Evolutionary conservation across 225 moss, liverwort and hornwort genomes (phyloP).

Genomic region (Physcomitrium patens): DNA sequence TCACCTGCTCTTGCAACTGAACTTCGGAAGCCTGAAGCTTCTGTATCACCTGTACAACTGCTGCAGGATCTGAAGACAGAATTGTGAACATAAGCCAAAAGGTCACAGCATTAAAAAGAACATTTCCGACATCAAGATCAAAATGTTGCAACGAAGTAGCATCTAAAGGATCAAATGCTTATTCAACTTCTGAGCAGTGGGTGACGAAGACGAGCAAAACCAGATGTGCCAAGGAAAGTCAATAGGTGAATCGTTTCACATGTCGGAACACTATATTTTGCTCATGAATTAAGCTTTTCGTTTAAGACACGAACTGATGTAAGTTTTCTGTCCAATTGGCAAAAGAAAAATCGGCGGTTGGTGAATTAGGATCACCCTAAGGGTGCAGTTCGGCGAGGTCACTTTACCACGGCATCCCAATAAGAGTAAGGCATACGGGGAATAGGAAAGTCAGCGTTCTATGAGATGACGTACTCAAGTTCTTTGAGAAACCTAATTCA

Average conservation of each 20-base stretch:
- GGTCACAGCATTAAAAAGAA: slow-evolving; percentile 22
- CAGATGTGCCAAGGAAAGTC: slow-evolving; percentile 3
- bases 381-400: slow-evolving; percentile 13
- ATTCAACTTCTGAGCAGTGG: slow-evolving; percentile 14
- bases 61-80: slow-evolving; percentile 67
- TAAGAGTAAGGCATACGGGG: background rate
- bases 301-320: too few species aligned
- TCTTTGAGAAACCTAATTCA: slow-evolving; percentile 10
- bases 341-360: too few species aligned
- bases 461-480: background rate
- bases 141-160: slow-evolving; percentile 16
- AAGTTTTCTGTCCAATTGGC: too few species aligned
- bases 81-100: slow-evolving; percentile 26
- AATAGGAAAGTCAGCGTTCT: slow-evolving; percentile 6
- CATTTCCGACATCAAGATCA: slow-evolving; percentile 23
- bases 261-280: too few species aligned
- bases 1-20: slow-evolving; percentile 80
- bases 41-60: slow-evolving; percentile 76
- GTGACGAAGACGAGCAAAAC: slow-evolving; percentile 7
- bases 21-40: slow-evolving; percentile 73
- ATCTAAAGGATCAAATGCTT: background rate
- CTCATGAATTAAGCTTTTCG: too few species aligned
- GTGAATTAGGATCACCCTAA: background rate
- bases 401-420: background rate
- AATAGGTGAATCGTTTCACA: background rate